These are phyloP conservation scores for Platanus orientalis DNA, from an alignment of 164 flowering plant genomes.

Conservation along the genomic window DNA sequence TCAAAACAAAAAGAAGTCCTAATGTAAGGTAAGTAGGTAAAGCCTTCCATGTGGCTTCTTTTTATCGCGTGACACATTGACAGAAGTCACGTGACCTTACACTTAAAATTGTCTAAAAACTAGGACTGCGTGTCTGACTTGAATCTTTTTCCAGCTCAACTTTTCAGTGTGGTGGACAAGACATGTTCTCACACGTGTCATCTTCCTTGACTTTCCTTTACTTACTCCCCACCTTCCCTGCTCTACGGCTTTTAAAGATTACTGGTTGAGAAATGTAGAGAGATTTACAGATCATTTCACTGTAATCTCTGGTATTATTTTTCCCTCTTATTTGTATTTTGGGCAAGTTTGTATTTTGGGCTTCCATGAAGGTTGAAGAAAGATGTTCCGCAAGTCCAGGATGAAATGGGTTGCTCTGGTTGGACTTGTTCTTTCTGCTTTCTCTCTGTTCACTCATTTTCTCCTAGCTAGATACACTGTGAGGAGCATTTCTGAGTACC, in stretches of 20 bases:
- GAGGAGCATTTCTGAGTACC: conserved; percentile 41
- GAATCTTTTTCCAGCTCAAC: too few relatives aligned
- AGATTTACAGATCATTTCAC: neutral
- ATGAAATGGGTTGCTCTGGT: conserved; percentile 75
- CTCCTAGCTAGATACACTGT: conserved; percentile 74
- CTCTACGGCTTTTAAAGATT: neutral
- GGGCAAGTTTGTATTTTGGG: conserved; percentile 9
- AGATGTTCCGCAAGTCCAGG: conserved; percentile 58
- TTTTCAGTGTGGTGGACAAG: too few relatives aligned
- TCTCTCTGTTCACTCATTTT: conserved; percentile 73
- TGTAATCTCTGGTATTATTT: neutral
- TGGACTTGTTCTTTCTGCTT: conserved; percentile 65
- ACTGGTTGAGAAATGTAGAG: neutral
- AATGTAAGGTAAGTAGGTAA: too few relatives aligned
- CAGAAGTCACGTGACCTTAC: too few relatives aligned
- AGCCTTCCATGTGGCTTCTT: too few relatives aligned
- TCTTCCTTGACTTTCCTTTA: neutral
- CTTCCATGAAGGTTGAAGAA: conserved; percentile 50
- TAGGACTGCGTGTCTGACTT: too few relatives aligned
- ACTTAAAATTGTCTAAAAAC: too few relatives aligned
- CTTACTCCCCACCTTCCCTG: neutral
- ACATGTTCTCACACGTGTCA: too few relatives aligned
- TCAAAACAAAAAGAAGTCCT: too few relatives aligned
- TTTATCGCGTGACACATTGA: too few relatives aligned
- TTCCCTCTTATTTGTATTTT: neutral